Evolutionary conservation across 2,329 filamentous ascomycete species (phyloP), one percentile per base, ranked within the genome.

Genomic region (Nannizziopsis arthrosporioides): DNA sequence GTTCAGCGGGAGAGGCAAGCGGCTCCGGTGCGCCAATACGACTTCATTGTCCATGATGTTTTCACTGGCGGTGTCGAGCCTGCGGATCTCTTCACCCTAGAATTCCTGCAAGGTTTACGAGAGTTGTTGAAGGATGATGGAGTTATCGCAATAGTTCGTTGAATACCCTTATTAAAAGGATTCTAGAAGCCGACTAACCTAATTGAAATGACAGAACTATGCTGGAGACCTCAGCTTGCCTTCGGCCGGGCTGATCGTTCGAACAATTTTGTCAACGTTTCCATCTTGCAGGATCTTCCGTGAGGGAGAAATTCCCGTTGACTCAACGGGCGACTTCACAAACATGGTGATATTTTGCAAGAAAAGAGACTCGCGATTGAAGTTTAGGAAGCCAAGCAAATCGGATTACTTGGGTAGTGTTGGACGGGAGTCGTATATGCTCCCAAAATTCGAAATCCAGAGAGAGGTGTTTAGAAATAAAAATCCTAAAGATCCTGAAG

Each of bases 281-380:
- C 84, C 86, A n/a, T 78, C 80, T 3, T 98, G 92, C 68, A 85
- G 88, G 51, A 79, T 94, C 57, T 98, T 88, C 75, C 82, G 92
- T 53, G 92, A 98, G 67, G 73, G 76, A 19, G 73, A 78, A 3
- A 67, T 73, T 0, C 67, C 72, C 2, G 69, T 77, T 3, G 65
- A 69, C 6, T 64, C 77, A 17, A 70, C 72, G 32, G 61, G 68
- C 37, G 85, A 94, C 61, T 95, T 96, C 64, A 86, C 88, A 62
- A 98, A 98, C 70, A 87, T 96, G 77, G 85, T 96, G 41, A 80
- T 96, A 51, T 95, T 95, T 70, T 98, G 92, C 73, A 81, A 78
- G 50, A 90, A 88, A 67, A 72, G 69, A 9, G 62, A 68, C 19
- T 55, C 54, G 5, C 67, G 69, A 0, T 67, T 88, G 34, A 68